Conservation (phyloP, 352 stramenopile genomes). For the Aphanomyces stellatus region DNA sequence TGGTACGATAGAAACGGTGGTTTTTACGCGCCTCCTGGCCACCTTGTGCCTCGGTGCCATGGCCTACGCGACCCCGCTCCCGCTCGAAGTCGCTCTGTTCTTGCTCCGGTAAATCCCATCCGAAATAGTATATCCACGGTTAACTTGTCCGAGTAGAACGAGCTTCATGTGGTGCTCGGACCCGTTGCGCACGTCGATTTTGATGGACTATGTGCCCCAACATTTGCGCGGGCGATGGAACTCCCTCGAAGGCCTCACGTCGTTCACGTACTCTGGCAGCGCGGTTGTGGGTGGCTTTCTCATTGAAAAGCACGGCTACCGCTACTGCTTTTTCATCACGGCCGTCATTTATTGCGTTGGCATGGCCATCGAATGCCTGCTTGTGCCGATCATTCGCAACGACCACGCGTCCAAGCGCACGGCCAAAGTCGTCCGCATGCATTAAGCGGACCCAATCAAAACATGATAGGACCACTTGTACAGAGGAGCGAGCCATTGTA, state of each 20-base stretch:
- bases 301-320: constrained; percentile 70
- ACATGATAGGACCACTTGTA: too few species aligned
- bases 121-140: too few species aligned
- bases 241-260: constrained; percentile 55
- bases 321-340: constrained; percentile 74
- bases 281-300: constrained; percentile 65
- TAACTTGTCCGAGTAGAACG: constrained; percentile 21
- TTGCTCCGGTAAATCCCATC: constrained; percentile 37
- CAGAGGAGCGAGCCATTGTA: too few species aligned
- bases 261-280: constrained; percentile 74
- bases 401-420: background rate
- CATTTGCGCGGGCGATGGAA: constrained; percentile 70
- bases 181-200: constrained; percentile 56
- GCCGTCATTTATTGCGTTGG: constrained; percentile 52
- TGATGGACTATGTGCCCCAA: constrained; percentile 76
- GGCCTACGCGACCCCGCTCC: constrained; percentile 44
- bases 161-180: constrained; percentile 81
- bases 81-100: constrained; percentile 57
- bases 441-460: too few species aligned
- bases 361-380: constrained; percentile 43
- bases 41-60: constrained; percentile 60
- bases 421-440: too few species aligned
- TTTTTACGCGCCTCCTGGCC: constrained; percentile 47
- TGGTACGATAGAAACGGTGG: constrained; percentile 67
- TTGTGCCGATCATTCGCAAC: constrained; percentile 31